phyloP scores from a whole-genome alignment of 495 filamentous ascomycete genomes.

The Penicillium flavigenum region DNA sequence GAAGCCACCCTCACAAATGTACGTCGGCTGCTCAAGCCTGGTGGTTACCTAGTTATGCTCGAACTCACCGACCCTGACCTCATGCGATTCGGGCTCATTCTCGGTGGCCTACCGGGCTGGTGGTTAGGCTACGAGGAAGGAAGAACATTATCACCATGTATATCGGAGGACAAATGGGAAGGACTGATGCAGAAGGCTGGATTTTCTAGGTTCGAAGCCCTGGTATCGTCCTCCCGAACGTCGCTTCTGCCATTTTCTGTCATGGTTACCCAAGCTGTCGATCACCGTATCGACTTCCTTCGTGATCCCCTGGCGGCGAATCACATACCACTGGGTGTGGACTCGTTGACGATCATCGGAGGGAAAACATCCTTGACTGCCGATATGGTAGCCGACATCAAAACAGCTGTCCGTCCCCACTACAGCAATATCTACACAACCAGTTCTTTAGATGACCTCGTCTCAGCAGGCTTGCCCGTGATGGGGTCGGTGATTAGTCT shows the following conservation, averaged over 20 bases:
- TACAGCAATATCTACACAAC: slow-evolving; percentile 15
- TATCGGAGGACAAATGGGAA: slow-evolving; percentile 40
- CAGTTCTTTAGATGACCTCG: slow-evolving; percentile 19
- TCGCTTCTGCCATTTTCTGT: slow-evolving; percentile 38
- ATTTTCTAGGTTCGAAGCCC: slow-evolving; percentile 50
- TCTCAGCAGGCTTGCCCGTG: slow-evolving; percentile 11
- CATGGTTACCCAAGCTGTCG: slow-evolving; percentile 46
- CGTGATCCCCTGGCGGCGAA: slow-evolving; percentile 24
- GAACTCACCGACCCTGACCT: slow-evolving; percentile 44
- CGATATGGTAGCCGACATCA: slow-evolving; percentile 14
- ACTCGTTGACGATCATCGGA: slow-evolving; percentile 30
- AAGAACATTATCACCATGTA: slow-evolving; percentile 34
- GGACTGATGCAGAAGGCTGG: slow-evolving; percentile 34
- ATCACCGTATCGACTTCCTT: slow-evolving; percentile 35
- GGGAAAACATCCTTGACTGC: slow-evolving; percentile 19
- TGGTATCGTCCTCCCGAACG: slow-evolving; percentile 20
- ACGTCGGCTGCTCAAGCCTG: slow-evolving; percentile 50
- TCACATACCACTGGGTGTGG: slow-evolving; percentile 11
- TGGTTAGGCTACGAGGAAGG: slow-evolving; percentile 52
- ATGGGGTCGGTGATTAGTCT: slow-evolving; percentile 44
- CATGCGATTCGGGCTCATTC: slow-evolving; percentile 30
- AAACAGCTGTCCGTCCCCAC: slow-evolving; percentile 9
- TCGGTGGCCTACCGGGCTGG: slow-evolving; percentile 50
- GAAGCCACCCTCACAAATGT: slow-evolving; percentile 27
- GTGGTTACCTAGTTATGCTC: slow-evolving; percentile 49